Base-by-base conservation (phyloP, 2,329 filamentous ascomycete genomes). In the Aureobasidium sp. region DNA sequence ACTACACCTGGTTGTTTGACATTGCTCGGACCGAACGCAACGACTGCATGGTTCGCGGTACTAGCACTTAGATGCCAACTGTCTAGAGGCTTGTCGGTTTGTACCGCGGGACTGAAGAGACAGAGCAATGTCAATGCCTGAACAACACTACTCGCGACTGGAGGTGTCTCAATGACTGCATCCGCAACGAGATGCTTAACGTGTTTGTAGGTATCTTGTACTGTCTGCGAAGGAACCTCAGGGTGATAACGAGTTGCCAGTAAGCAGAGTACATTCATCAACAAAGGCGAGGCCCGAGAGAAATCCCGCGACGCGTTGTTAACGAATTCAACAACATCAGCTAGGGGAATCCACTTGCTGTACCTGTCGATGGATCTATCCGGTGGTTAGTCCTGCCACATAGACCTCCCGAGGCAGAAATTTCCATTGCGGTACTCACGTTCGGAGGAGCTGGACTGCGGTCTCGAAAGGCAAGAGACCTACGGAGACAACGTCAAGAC, bases 11-110 rank as follows among this genome's bases (percentile, higher is more conserved):
- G 39, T n/a, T 29, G 34, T 9, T 47, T 30, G 36, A 34, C 15
- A 8, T 54, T 47, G 29, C 29, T 42, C 8, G 49, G 34, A 7
- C 48, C 49, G 7, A 61, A 61, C 16, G 59, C 36, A n/a, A 61
- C 30, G 5, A 61, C n/a, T n/a, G 59, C 59, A 48, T 54, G 59
- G 25, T 52, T 55, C 15, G 59, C 59, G 8, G 59, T 36, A 15
- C 27, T 50, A 47, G 41, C 47, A 55, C 49, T 61, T 3, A 61
- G 29, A 27, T 44, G 39, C 59, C 59, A 61, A 21, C 59, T 54
- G 27, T 61, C 59, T 16, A 61, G 29, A 21, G 59, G 48, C 27
- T 53, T 54, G 15, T 50, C 48, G 10, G 49, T 61, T n/a, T 34
- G 48, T 11, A 61, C 50, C 15, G 59, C 39, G 21, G 59, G 59